phyloP scores from a whole-genome alignment of 2,329 filamentous ascomycete species.

The Aphanocladium album region DNA sequence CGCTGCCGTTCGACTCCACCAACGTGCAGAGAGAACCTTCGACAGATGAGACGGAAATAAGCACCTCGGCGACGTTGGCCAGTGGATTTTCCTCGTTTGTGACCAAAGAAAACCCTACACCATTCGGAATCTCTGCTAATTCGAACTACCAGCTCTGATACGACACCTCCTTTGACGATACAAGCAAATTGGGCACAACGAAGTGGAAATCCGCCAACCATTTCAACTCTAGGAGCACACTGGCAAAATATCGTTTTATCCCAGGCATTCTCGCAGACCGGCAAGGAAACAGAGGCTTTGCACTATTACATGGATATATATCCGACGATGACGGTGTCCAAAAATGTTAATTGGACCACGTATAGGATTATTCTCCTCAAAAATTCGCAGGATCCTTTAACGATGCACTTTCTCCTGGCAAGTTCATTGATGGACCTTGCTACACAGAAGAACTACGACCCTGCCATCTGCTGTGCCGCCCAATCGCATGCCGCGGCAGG shows the following conservation, averaged over 20 bases:
- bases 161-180: not conserved
- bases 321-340: slow-evolving; percentile 6
- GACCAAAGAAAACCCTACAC: not conserved
- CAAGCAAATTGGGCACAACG: not conserved
- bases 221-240: not conserved
- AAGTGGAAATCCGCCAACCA: not conserved
- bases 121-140: not conserved
- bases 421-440: slow-evolving; percentile 3
- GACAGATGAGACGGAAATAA: not conserved
- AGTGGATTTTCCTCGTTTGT: not conserved
- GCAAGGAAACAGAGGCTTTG: not conserved
- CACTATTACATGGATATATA: slow-evolving; percentile 7
- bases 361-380: slow-evolving; percentile 1
- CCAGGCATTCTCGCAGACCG: not conserved
- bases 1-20: not conserved
- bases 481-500: slow-evolving; percentile 1
- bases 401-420: slow-evolving; percentile 8
- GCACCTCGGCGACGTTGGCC: not conserved
- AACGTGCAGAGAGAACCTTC: not conserved
- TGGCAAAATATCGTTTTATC: slow-evolving; percentile 6
- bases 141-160: not conserved
- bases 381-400: slow-evolving; percentile 2
- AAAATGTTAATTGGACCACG: slow-evolving; percentile 1
- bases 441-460: not conserved
- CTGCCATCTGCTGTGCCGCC: not conserved